phyloP scores from a whole-genome alignment of 192 early-diverging fungal genomes.

The Chytriomyces hyalinus region DNA sequence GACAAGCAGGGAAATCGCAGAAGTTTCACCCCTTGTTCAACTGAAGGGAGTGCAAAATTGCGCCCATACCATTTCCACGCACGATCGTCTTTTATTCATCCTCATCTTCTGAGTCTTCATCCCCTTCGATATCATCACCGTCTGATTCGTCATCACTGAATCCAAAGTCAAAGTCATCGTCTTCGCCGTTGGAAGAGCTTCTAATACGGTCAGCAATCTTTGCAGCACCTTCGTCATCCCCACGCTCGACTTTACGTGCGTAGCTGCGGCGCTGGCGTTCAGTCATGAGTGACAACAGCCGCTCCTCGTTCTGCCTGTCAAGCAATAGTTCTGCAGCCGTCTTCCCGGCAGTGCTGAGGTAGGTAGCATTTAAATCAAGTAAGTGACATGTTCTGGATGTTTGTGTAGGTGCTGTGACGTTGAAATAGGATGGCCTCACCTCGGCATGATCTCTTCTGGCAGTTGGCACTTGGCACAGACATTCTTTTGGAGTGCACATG shows the following conservation, averaged over 20 bases:
- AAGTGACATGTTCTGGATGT: background rate
- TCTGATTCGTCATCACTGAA: conserved; percentile 52
- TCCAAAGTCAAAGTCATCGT: conserved; percentile 62
- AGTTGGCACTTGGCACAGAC: conserved; percentile 91
- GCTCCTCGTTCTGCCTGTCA: conserved; percentile 77
- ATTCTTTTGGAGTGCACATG: conserved; percentile 77
- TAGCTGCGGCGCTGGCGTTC: conserved; percentile 86
- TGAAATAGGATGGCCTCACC: background rate
- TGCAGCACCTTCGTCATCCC: conserved; percentile 66
- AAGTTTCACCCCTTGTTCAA: too few relatives aligned
- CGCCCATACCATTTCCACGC: too few relatives aligned
- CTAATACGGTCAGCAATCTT: conserved; percentile 35
- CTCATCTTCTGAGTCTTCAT: conserved; percentile 41
- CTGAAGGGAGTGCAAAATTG: too few relatives aligned
- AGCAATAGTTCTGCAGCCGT: conserved; percentile 68
- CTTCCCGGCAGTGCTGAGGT: conserved; percentile 37
- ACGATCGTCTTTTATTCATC: background rate
- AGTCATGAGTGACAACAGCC: conserved; percentile 70
- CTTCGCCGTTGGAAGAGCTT: conserved; percentile 53
- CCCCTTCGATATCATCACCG: conserved; percentile 45
- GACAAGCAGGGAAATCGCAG: too few relatives aligned
- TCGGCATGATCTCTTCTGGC: conserved; percentile 22
- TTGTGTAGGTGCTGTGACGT: background rate
- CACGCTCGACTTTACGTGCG: conserved; percentile 78
- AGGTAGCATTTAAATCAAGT: background rate